phyloP scores from a whole-genome alignment of 176 grass and related monocot species.

The barley (Hordeum vulgare) region DNA sequence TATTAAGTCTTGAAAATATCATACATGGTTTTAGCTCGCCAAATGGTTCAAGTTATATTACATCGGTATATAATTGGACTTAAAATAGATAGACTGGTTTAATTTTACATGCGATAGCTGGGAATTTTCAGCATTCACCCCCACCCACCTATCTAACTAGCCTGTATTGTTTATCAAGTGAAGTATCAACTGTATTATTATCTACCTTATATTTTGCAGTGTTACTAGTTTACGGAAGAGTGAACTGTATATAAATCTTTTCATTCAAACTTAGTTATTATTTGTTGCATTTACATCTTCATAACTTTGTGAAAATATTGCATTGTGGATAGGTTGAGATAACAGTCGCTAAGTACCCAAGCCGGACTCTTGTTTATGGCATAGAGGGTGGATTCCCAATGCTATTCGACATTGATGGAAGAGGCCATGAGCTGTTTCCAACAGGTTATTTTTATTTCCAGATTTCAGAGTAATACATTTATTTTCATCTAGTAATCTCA shows the following conservation, averaged over 20 bases:
- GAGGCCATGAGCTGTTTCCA: conserved; percentile 78
- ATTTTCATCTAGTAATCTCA: not conserved
- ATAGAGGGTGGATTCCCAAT: conserved; percentile 76
- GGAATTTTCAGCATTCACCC: not conserved
- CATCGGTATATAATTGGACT: not conserved
- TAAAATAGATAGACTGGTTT: not conserved
- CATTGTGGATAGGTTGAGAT: conserved; percentile 54
- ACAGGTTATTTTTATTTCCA: conserved; percentile 50
- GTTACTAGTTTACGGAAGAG: not conserved
- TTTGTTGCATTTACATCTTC: not conserved
- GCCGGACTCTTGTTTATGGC: conserved; percentile 72
- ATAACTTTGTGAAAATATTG: not conserved
- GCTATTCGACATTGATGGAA: conserved; percentile 86
- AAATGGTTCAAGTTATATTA: not conserved
- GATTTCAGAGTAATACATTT: not conserved
- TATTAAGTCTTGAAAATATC: not conserved
- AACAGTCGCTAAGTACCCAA: conserved; percentile 78
- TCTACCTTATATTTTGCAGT: not conserved
- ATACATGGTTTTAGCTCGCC: not conserved
- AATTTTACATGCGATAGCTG: not conserved
- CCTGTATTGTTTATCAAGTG: not conserved
- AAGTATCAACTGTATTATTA: not conserved
- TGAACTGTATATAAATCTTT: not conserved
- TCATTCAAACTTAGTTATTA: not conserved
- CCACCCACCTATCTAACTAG: not conserved